Base-by-base conservation (phyloP, 768 basidiomycete genomes). In the Tricholoma bakamatsutake region DNA sequence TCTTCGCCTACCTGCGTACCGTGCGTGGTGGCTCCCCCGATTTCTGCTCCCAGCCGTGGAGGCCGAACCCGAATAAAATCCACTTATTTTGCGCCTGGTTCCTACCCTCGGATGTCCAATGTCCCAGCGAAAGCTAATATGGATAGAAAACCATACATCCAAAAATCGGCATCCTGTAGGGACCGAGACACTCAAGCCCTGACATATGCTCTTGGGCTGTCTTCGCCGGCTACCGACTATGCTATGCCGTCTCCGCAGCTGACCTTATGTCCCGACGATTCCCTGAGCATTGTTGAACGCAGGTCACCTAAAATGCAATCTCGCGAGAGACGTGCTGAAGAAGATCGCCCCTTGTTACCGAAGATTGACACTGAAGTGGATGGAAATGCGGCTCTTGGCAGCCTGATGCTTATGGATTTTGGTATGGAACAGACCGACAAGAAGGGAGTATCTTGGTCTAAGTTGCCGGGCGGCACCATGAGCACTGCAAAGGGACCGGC, bases 191-290 rank as follows among this genome's bases (percentile, higher is more conserved):
- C 68, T 5, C 69, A 68, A 52, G 69, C 71, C 34, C 55, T 73
- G 57, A 70, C 72, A 2, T 67, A 70, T 33, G 72, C 72, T 12
- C 60, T 76, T n/a, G 74, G 72, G 28, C 61, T 76, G 18, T 63
- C 67, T 24, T 71, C 76, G n/a, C 73, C 73, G n/a, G 63, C 63
- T 42, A 64, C 70, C 17, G 67, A 69, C 15, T 72, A 73, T 58
- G 59, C 72, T 2, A 61, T 66, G 18, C 69, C 75, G 46, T 76
- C 80, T 13, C 85, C 85, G 9, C 82, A 80, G 59, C 80, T 81
- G 11, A 85, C 84, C 7, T 61, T 88, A 54, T 86, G 82, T 63
- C 86, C 87, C 4, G 87, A 89, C 55, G 87, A 88, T 67, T 88
- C 85, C 7, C 71, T 86, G 69, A 86, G 84, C 57, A 73, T 85